A percentile compares a stretch with the other conserved stretches of the same genome.
These are phyloP conservation scores for Sisymbrium altissimum DNA, from an alignment of 345 rosid genomes.

Conservation along the genomic window DNA sequence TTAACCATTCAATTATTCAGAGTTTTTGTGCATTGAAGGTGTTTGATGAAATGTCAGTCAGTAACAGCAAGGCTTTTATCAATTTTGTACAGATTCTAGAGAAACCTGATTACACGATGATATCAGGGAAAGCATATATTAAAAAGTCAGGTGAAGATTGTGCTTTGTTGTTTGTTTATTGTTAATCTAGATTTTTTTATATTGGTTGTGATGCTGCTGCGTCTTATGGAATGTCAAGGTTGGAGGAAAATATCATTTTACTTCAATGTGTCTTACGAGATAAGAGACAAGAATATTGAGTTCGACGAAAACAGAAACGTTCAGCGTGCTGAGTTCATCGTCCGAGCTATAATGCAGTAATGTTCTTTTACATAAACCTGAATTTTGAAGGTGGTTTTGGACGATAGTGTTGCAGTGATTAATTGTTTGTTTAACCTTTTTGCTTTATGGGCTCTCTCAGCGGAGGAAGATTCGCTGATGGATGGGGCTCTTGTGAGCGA, in stretches of 20 bases:
- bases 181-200: background rate
- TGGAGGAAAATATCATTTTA: constrained; percentile 97
- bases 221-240: constrained; percentile 44
- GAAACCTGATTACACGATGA: constrained; percentile 80
- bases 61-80: constrained; percentile 14
- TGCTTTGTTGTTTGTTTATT: background rate
- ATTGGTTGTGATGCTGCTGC: constrained; percentile 12
- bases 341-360: constrained; percentile 91
- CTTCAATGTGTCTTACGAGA: constrained; percentile 87
- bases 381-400: background rate
- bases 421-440: background rate
- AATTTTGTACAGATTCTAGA: constrained; percentile 71
- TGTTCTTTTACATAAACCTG: constrained; percentile 27
- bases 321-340: constrained; percentile 84
- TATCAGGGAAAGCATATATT: constrained; percentile 80
- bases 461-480: constrained; percentile 85
- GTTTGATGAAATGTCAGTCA: constrained; percentile 28
- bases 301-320: constrained; percentile 86
- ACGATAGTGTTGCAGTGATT: background rate
- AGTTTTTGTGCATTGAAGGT: constrained; percentile 23
- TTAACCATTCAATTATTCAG: background rate
- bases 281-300: constrained; percentile 84
- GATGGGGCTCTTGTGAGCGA: constrained; percentile 96
- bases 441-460: constrained; percentile 31
- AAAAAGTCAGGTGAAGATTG: constrained; percentile 74